phyloP scores from a whole-genome alignment of 108 stramenopile species.

The Cyclostephanos tholiformis region DNA sequence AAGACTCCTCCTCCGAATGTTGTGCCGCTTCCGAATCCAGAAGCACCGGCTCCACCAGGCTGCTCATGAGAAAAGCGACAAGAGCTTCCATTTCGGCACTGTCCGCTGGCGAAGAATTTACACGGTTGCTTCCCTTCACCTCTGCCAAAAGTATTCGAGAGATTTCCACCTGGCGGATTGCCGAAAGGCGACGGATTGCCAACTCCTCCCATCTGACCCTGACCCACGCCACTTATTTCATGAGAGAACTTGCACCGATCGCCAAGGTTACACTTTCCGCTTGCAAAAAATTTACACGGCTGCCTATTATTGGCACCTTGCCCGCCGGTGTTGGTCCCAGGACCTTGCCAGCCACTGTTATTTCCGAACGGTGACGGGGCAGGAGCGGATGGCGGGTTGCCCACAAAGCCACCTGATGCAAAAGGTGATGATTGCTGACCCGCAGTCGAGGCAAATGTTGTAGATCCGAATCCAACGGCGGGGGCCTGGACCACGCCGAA shows the following conservation, averaged over 20 bases:
- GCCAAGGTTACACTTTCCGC: slow-evolving; percentile 71
- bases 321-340: slow-evolving; percentile 12
- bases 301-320: slow-evolving; percentile 24
- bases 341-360: slow-evolving; percentile 17
- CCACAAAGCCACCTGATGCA: slow-evolving; percentile 17
- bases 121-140: slow-evolving; percentile 11
- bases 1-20: slow-evolving; percentile 1
- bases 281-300: slow-evolving; percentile 78
- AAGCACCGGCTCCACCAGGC: not conserved
- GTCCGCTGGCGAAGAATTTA: slow-evolving; percentile 11
- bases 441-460: not conserved
- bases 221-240: slow-evolving; percentile 36
- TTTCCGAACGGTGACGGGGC: slow-evolving; percentile 32
- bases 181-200: slow-evolving; percentile 22
- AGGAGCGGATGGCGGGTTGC: not conserved
- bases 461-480: slow-evolving; percentile 17
- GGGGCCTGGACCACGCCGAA: slow-evolving; percentile 30
- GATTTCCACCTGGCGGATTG: not conserved
- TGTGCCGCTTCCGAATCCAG: slow-evolving; percentile 2
- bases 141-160: slow-evolving; percentile 14
- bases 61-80: slow-evolving; percentile 9
- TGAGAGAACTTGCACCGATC: slow-evolving; percentile 79
- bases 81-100: not conserved
- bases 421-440: slow-evolving; percentile 14
- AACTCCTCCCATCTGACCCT: not conserved